A percentile compares a stretch with the other conserved stretches of the same genome.
Evolutionary conservation across 257 asterid genomes (phyloP).

Genomic region (Petunia secreta): DNA sequence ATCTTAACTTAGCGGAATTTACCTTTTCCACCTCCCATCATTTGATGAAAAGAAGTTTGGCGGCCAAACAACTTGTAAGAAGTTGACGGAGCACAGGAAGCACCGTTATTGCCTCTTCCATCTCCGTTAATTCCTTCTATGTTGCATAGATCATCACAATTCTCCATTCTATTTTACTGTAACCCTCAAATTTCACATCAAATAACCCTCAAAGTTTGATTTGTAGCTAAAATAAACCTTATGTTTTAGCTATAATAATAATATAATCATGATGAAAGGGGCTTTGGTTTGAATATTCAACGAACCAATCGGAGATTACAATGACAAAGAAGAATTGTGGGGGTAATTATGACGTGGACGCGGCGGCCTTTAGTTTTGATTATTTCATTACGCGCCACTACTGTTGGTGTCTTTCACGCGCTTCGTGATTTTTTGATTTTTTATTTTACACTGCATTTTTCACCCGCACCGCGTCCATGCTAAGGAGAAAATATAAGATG

Average conservation of each 20-base stretch:
- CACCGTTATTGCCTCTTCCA: conserved; percentile 45
- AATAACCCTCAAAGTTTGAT: conserved; percentile 2
- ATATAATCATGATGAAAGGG: neutral
- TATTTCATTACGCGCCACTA: conserved; percentile 2
- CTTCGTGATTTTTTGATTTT: neutral
- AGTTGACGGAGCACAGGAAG: conserved; percentile 30
- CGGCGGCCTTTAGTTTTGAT: neutral
- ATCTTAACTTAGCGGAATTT: neutral
- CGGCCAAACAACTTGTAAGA: conserved; percentile 58
- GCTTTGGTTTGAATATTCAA: conserved; percentile 23
- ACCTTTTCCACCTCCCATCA: conserved; percentile 89
- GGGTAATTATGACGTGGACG: conserved; percentile 16
- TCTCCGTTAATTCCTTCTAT: conserved; percentile 48
- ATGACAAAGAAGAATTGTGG: neutral
- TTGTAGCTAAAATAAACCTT: neutral
- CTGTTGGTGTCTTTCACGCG: neutral
- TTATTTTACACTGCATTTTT: neutral
- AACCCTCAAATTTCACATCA: conserved; percentile 23
- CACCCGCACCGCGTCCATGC: neutral
- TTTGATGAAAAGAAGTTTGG: conserved; percentile 62
- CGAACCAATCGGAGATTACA: conserved; percentile 24
- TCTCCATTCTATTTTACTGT: conserved; percentile 56
- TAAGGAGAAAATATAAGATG: no score
- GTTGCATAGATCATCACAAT: conserved; percentile 58
- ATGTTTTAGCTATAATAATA: neutral